Evolutionary conservation across 2,329 filamentous ascomycete species (phyloP), one percentile per base, ranked within the genome.

Genomic region (Chaetothyriales sp.): DNA sequence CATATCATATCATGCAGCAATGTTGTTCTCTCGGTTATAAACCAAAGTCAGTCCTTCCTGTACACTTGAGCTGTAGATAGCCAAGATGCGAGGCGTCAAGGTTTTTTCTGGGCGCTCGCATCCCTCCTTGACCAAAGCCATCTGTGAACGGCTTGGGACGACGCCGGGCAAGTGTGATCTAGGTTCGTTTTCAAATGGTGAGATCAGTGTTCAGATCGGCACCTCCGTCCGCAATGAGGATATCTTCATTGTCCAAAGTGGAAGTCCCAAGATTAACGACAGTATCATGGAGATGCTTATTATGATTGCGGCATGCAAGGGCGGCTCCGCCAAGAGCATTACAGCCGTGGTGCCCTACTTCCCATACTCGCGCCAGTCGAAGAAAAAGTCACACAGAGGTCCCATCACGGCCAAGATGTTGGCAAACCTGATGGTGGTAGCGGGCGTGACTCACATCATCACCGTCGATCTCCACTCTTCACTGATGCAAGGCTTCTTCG

Each of bases 401-500:
- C 89, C 92, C 54, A 97, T 98, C 65, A 95, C 92, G 7, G 92
- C 92, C 51, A 83, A 90, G 60, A 95, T 98, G 89, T 79, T 98
- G 50, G 90, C 92, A 55, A 98, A 98, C 67, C 79, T 97, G 48
- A 81, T 98, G 60, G 80, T 86, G 55, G 86, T 98, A 52, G 92
- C 92, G 49, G 92, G 92, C 50, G 89, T 98, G 59, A 89, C 94
- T 70, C 92, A 98, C 73, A 86, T 98, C 67, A 89, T 98, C 63
- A 98, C 92, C 15, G 85, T 98, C 65, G 92, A 98, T 66, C 78
- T 98, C 28, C 92, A 98, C 50, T 86, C 86, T 50, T 89, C 86
- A n/a, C 92, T 97, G 73, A 97, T 97, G 88, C 92, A 98, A 71
- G 92, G 92, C 53, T 98, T 98, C 73, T 98, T 98, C 77, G 86